These are phyloP conservation scores for Vicia villosa DNA, from an alignment of 306 rosid species.

Conservation along the genomic window DNA sequence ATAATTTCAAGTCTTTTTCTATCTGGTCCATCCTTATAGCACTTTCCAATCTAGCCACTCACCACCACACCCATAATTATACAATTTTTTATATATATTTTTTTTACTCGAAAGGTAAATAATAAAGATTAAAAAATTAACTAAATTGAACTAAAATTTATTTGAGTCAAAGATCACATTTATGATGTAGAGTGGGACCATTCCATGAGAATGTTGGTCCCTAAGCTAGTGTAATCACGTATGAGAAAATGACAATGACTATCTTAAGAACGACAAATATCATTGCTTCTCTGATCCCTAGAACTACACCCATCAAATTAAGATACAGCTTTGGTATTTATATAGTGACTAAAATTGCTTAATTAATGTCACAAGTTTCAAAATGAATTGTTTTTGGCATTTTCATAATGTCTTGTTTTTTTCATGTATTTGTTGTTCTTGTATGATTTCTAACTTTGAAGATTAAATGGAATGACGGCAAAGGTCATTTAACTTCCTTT, in stretches of 20 bases:
- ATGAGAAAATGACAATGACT: conserved; percentile 61
- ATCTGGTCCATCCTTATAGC: conserved; percentile 42
- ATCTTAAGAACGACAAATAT: conserved; percentile 59
- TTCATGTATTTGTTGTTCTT: too few species aligned
- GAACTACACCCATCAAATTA: conserved; percentile 35
- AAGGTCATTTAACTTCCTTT: too few species aligned
- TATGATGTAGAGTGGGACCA: conserved; percentile 48
- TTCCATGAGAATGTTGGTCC: conserved; percentile 75
- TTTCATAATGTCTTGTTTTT: too few species aligned
- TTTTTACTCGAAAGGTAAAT: conserved; percentile 32
- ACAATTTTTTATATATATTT: too few species aligned
- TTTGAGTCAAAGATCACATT: neutral
- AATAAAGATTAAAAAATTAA: neutral
- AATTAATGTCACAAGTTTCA: neutral
- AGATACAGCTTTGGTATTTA: conserved; percentile 27
- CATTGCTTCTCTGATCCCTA: conserved; percentile 52
- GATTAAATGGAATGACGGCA: too few species aligned
- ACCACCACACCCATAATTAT: too few species aligned
- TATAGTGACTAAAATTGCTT: conserved; percentile 24
- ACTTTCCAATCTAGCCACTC: conserved; percentile 41
- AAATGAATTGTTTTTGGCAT: too few species aligned
- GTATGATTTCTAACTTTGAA: too few species aligned
- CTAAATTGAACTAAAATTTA: neutral
- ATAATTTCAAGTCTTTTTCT: conserved; percentile 69
- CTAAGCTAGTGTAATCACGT: conserved; percentile 49